Evolutionary conservation across 768 basidiomycete species (phyloP).

Genomic region (Rickenella mellea): DNA sequence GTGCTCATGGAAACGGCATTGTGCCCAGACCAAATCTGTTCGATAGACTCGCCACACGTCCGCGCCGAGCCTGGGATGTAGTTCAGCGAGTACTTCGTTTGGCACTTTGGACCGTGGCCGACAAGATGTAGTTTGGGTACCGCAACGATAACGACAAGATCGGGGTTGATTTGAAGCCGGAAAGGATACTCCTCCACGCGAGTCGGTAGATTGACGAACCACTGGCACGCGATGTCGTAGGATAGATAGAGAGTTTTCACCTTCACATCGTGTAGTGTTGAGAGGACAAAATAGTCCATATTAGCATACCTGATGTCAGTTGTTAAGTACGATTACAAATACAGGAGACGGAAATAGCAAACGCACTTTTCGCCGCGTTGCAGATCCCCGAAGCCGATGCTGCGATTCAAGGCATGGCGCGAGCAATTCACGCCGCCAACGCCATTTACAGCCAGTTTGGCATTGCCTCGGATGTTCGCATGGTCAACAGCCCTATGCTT

Average conservation of each 20-base stretch:
- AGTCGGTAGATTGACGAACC: background rate
- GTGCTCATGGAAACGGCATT: background rate
- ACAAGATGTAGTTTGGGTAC: background rate
- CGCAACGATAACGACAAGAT: background rate
- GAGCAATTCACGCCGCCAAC: constrained; percentile 8
- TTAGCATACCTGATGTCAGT: constrained; percentile 9
- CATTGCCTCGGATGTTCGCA: background rate
- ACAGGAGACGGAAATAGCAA: constrained; percentile 2
- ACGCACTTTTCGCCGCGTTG: constrained; percentile 11
- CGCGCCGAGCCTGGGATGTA: background rate
- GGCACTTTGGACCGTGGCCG: background rate
- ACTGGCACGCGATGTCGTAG: constrained; percentile 4
- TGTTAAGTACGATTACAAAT: background rate
- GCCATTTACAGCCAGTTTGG: constrained; percentile 5
- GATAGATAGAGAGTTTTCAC: constrained; percentile 11
- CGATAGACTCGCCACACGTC: background rate
- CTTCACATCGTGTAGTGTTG: constrained; percentile 18
- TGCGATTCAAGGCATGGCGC: constrained; percentile 8
- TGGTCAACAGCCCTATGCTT: background rate
- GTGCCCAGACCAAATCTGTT: background rate
- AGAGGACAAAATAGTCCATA: constrained; percentile 17
- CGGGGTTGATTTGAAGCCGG: background rate
- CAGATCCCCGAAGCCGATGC: constrained; percentile 7
- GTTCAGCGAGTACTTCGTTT: background rate
- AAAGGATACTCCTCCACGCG: background rate